Evolutionary conservation across 192 early-diverging fungal genomes (phyloP).

Genomic region (Lunasporangiospora selenospora): DNA sequence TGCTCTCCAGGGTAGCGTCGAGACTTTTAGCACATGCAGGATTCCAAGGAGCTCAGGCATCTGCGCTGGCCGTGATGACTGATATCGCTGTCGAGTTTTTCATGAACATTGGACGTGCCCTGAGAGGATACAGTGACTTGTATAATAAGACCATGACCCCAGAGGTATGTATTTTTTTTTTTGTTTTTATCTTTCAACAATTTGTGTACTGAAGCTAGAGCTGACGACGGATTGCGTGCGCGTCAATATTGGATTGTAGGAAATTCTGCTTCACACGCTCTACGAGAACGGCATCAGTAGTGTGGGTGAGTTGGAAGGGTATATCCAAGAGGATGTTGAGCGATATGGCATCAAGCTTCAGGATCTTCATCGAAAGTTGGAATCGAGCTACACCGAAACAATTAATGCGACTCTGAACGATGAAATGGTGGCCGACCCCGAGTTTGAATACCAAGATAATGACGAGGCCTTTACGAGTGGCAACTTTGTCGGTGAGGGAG

Average conservation of each 20-base stretch:
- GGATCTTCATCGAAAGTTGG: slow-evolving; percentile 80
- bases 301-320: slow-evolving; percentile 74
- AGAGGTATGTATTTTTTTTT: slow-evolving; percentile 61
- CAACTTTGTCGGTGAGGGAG: slow-evolving; percentile 63
- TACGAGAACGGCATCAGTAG: slow-evolving; percentile 82
- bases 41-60: slow-evolving; percentile 79
- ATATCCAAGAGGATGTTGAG: slow-evolving; percentile 81
- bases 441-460: slow-evolving; percentile 44
- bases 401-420: slow-evolving; percentile 51
- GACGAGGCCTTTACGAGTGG: slow-evolving; percentile 52
- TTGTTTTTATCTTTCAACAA: slow-evolving; percentile 1
- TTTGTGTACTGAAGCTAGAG: not conserved
- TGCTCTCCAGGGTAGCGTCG: slow-evolving; percentile 66
- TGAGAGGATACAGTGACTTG: slow-evolving; percentile 80
- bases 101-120: slow-evolving; percentile 80
- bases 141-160: slow-evolving; percentile 73
- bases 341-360: slow-evolving; percentile 72
- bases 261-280: slow-evolving; percentile 83
- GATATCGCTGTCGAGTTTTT: slow-evolving; percentile 86
- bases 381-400: slow-evolving; percentile 75
- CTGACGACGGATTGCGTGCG: too few relatives aligned
- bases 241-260: slow-evolving; percentile 51
- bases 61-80: slow-evolving; percentile 73
- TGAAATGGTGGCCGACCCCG: slow-evolving; percentile 2
- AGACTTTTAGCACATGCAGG: slow-evolving; percentile 86